Evolutionary conservation across 208 protist species (phyloP).

Genomic region (Wallacemonas sp.): DNA sequence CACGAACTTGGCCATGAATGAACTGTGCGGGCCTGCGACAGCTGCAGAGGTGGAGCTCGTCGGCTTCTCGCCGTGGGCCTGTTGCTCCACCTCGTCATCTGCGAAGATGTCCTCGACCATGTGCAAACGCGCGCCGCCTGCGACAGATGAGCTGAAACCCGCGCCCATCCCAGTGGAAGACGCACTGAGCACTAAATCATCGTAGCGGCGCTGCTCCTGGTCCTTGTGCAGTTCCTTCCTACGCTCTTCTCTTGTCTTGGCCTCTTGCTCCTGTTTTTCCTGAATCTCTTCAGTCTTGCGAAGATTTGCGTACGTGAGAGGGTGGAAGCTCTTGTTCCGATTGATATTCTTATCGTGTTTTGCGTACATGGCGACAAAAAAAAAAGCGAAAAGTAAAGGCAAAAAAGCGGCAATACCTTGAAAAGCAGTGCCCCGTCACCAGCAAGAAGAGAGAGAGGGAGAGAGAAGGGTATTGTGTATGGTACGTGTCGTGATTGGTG

Average conservation of each 20-base stretch:
- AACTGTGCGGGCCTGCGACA: not conserved
- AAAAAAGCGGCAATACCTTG: too few species aligned
- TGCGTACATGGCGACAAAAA: conserved; percentile 56
- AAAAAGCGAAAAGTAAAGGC: not conserved
- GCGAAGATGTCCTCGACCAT: conserved; percentile 75
- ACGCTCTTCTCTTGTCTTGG: conserved; percentile 36
- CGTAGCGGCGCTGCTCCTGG: conserved; percentile 78
- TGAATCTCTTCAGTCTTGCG: conserved; percentile 58
- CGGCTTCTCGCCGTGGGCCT: not conserved
- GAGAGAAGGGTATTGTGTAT: not conserved
- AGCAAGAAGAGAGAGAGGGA: not conserved
- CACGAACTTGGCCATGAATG: conserved; percentile 36
- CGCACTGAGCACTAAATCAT: conserved; percentile 48
- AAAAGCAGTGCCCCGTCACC: too few species aligned
- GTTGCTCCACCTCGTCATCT: conserved; percentile 23
- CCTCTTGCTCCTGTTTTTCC: conserved; percentile 37
- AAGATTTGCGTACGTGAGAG: conserved; percentile 77
- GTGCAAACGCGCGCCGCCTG: conserved; percentile 33
- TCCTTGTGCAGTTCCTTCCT: conserved; percentile 51
- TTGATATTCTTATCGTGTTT: conserved; percentile 90
- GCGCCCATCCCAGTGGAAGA: conserved; percentile 19
- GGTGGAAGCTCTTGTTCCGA: conserved; percentile 89
- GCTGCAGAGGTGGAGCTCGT: conserved; percentile 11
- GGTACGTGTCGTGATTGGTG: too few species aligned
- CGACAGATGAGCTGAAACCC: not conserved